phyloP scores from a whole-genome alignment of 345 rosid species.

The Moricandia arvensis region DNA sequence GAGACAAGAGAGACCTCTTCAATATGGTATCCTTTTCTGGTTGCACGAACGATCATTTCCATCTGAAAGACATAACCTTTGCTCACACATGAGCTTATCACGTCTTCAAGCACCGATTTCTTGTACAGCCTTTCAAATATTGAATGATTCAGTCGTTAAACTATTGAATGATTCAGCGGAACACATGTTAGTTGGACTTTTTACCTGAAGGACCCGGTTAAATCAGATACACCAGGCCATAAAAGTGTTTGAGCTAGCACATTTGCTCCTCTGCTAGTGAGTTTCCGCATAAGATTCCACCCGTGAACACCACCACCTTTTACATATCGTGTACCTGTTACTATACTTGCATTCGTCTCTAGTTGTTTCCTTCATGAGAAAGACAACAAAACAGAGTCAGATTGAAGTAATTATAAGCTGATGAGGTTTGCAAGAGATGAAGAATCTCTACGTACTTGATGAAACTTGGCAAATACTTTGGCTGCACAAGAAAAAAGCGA shows the following conservation, averaged over 20 bases:
- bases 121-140: constrained; percentile 61
- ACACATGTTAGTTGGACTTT: background rate
- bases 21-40: constrained; percentile 80
- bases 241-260: constrained; percentile 92
- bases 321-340: constrained; percentile 90
- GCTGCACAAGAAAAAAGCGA: constrained; percentile 56
- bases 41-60: constrained; percentile 99
- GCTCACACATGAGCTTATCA: constrained; percentile 79
- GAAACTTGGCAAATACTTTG: constrained; percentile 89
- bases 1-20: constrained; percentile 57
- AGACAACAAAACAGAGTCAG: background rate
- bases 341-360: constrained; percentile 90
- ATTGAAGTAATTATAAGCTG: background rate
- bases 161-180: background rate
- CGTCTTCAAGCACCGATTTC: constrained; percentile 81
- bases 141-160: constrained; percentile 22
- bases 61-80: constrained; percentile 97
- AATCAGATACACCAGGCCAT: constrained; percentile 98
- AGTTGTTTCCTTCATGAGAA: constrained; percentile 60
- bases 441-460: constrained; percentile 61
- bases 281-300: constrained; percentile 96
- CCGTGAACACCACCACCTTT: constrained; percentile 93
- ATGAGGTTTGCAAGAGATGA: background rate
- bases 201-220: constrained; percentile 95
- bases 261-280: constrained; percentile 97